Base-by-base conservation (phyloP, 169 alveolate species). In the Plasmodium cynomolgi region DNA sequence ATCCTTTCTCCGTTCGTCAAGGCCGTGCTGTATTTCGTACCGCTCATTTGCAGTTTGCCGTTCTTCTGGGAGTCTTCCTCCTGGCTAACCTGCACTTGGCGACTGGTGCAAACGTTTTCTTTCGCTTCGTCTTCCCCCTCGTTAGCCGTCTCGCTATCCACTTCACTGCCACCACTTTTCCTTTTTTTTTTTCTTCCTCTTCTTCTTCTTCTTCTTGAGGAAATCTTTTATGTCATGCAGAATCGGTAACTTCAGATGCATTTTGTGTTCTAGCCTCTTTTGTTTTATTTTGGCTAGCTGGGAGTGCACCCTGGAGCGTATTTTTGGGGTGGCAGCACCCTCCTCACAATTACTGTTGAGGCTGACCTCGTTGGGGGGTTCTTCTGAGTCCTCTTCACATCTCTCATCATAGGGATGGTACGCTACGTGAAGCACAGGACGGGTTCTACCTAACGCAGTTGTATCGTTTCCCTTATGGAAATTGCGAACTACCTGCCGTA, bases 201-300 rank as follows among this genome's bases (percentile, higher is more conserved):
- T 77, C 33, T 17, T 77, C 17, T 77, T 77, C 33, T 77, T 77
- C 62, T 77, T 77, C 58, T 77, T 77, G 13, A 77, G 50, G 50
- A 77, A 77, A 37, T 41, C 84, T 20, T 41, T 37, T 77, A 41
- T 37, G n/a, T 77, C 84, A 8, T 11, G 0, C 3, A 37, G 84
- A 77, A 34, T 41, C 31, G 58, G 84, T 77, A 75, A 75, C 41
- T 75, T 62, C 20, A 26, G 77, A 68, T 26, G 31, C n/a, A 68
- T 68, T 23, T 68, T 20, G 3, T 68, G 77, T 2, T 68, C 77
- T 11, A 68, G 3, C 20, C n/a, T 68, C 37, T 68, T 68, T 68
- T 68, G 77, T 33, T 68, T 68, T 7, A 68, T 68, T 68, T 20
- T 68, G n/a, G 77, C 77, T 68, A 68, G 34, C 77, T 68, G 77